Percentiles rank a stretch among this genome's conserved stretches.
These are phyloP conservation scores for Catharanthus roseus DNA, from an alignment of 257 asterid species.

Conservation along the genomic window DNA sequence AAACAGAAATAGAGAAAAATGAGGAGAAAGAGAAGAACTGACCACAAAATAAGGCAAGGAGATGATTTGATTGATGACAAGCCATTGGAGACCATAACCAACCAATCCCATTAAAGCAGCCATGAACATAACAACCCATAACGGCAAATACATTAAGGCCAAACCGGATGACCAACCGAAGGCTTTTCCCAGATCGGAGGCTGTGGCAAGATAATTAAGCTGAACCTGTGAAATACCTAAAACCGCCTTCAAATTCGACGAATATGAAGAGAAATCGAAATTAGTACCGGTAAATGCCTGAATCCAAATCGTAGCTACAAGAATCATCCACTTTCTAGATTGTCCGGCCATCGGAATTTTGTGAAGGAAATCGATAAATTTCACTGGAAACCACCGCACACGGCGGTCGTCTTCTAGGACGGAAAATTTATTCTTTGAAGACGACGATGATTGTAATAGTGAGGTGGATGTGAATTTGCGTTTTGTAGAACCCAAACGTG, in stretches of 20 bases:
- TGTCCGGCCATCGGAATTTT: conserved; percentile 35
- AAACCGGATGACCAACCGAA: conserved; percentile 91
- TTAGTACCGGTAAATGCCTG: conserved; percentile 93
- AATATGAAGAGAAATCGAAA: conserved; percentile 85
- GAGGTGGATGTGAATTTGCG: conserved; percentile 2
- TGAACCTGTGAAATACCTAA: conserved; percentile 78
- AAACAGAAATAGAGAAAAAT: background rate
- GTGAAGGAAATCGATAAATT: background rate
- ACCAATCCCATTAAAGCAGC: conserved; percentile 77
- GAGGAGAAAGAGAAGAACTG: conserved; percentile 25
- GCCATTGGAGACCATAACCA: conserved; percentile 90
- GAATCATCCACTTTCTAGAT: conserved; percentile 78
- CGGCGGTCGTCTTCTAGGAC: too few relatives aligned
- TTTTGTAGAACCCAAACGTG: conserved; percentile 25
- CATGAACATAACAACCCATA: conserved; percentile 64
- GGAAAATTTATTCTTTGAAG: too few relatives aligned
- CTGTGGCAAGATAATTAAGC: conserved; percentile 80
- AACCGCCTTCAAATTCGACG: conserved; percentile 64
- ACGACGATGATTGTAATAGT: too few relatives aligned
- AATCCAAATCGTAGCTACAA: conserved; percentile 75
- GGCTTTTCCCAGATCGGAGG: conserved; percentile 86
- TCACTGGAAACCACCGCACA: conserved; percentile 2
- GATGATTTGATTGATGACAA: conserved; percentile 40
- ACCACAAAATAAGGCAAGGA: conserved; percentile 77
- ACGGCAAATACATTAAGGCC: conserved; percentile 60